Evolutionary conservation across 2,329 filamentous ascomycete genomes (phyloP), one percentile per base, ranked within the genome.

Genomic region (Leptographium galeiforme): DNA sequence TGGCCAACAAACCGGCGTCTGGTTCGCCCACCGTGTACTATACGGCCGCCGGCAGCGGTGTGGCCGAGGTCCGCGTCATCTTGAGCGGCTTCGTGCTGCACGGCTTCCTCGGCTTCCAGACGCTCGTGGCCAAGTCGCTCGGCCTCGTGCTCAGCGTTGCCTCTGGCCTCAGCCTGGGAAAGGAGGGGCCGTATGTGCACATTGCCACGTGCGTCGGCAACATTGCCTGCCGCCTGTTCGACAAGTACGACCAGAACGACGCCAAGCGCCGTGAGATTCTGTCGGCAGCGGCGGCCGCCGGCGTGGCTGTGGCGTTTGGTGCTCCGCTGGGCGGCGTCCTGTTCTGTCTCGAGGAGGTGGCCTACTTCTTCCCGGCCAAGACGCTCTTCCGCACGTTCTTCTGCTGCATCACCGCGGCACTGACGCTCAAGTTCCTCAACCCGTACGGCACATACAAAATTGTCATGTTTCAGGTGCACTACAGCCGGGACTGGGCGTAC

Each of bases 371-470:
- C 66, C 91, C 93, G 0, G 89, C 91, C 7, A 97, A 98, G 71
- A 97, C 91, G 0, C 77, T 98, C 10, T 98, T 98, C 72, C 77
- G 93, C 52, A 97, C 93, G 0, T 98, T 98, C 68, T 97, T 97
- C 69, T 97, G 91, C 72, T 97, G 91, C 68, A 97, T 97, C 61
- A 84, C 86, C 36, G 90, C 93, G 1, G 89, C 93, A 0, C 70
- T 98, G 38, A 91, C 90, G 1, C 74, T 98, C 60, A 96, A 96
- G 63, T 96, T 96, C 60, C 73, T 97, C 40, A 94, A 98, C 61
- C 93, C 93, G 0, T 98, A 97, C 62, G 91, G 91, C 34, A 97
- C 90, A 0, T 83, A 87, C 64, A 97, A 98, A 70, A 95, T 98
- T 58, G 93, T 98, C 61, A 78, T 97, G 63, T 98, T 98, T 66